These are phyloP conservation scores for Sphagnum contortum DNA, from an alignment of 225 moss, liverwort and hornwort genomes.

Conservation along the genomic window DNA sequence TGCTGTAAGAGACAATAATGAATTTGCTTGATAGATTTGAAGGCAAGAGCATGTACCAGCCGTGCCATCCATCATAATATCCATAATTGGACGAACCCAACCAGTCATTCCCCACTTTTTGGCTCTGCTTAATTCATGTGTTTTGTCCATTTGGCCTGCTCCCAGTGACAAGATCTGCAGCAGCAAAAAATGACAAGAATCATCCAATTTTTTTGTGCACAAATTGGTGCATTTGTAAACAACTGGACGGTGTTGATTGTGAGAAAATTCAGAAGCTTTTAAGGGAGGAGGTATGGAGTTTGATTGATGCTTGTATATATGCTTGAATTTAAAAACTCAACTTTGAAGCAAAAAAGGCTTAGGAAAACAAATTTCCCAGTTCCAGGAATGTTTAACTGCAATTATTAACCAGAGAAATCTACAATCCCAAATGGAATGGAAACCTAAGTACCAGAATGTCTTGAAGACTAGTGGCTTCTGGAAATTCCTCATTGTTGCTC, in stretches of 20 bases:
- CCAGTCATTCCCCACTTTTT: constrained; percentile 93
- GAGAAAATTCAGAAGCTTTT: no score
- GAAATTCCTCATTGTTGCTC: constrained; percentile 84
- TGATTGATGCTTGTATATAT: no score
- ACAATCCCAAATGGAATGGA: no score
- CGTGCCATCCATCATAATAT: constrained; percentile 97
- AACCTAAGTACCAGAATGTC: constrained; percentile 57
- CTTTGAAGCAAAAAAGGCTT: no score
- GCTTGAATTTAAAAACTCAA: no score
- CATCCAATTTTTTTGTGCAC: neutral
- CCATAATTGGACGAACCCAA: constrained; percentile 86
- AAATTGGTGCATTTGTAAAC: neutral
- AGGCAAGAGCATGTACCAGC: constrained; percentile 39
- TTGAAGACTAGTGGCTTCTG: constrained; percentile 54
- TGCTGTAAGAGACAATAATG: no score
- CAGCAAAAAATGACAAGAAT: neutral
- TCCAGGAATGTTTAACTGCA: no score
- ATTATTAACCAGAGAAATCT: no score
- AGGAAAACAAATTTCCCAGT: no score
- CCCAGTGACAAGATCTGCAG: constrained; percentile 74
- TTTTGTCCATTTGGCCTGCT: constrained; percentile 84
- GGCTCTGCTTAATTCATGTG: constrained; percentile 48
- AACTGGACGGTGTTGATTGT: no score
- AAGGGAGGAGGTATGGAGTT: no score
- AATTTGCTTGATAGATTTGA: neutral